A percentile compares a stretch with the other conserved stretches of the same genome.
phyloP scores from a whole-genome alignment of 2,329 filamentous ascomycete genomes.

The Incumbomyces delicatus region DNA sequence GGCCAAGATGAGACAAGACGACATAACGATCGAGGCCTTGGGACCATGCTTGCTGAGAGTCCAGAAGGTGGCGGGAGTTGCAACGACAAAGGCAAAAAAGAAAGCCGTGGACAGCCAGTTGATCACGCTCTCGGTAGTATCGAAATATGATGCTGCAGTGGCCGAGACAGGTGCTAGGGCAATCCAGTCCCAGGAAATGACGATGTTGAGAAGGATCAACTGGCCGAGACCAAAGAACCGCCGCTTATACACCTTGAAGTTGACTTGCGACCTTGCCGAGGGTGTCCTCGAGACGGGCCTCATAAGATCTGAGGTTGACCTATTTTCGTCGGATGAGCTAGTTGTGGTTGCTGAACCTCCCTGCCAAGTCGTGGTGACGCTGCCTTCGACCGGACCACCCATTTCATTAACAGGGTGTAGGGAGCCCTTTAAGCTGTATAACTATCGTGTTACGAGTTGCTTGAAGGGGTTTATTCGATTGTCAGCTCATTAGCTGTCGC shows the following conservation, averaged over 20 bases:
- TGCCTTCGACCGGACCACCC: no score
- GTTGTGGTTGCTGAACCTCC: not conserved
- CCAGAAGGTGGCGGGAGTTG: constrained; percentile 66
- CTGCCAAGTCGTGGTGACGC: no score
- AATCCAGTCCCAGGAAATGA: constrained; percentile 96
- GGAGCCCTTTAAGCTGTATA: no score
- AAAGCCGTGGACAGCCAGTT: constrained; percentile 92
- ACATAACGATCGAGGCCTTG: constrained; percentile 53
- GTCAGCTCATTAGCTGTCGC: no score
- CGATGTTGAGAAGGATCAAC: constrained; percentile 77
- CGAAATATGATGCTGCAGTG: constrained; percentile 64
- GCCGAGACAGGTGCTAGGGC: constrained; percentile 78
- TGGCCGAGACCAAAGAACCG: constrained; percentile 82
- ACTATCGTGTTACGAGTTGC: no score
- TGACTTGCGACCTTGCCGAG: constrained; percentile 13
- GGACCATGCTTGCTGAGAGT: constrained; percentile 68
- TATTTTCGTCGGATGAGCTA: not conserved
- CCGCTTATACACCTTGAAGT: constrained; percentile 62
- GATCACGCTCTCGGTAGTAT: constrained; percentile 62
- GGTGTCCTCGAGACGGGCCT: constrained; percentile 10
- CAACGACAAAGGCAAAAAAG: constrained; percentile 69
- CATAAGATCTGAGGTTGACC: not conserved
- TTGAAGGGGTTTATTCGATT: no score
- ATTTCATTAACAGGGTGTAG: no score
- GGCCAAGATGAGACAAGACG: constrained; percentile 62